Conservation (phyloP, 306 rosid genomes). For the Dicorynia guianensis region DNA sequence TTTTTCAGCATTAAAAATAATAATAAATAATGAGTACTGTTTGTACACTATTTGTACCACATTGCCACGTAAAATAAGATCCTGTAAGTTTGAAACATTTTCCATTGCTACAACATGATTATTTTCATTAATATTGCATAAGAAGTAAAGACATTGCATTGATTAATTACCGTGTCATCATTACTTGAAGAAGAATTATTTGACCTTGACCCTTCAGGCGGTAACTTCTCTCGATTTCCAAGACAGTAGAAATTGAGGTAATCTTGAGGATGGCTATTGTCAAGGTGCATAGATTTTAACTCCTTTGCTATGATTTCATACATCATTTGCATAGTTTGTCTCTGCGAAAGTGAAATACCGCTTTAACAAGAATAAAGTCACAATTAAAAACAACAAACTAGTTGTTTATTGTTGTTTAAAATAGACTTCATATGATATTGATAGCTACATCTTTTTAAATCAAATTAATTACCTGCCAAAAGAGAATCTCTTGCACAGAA, state of each 20-base stretch:
- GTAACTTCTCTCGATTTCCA: slow-evolving; percentile 72
- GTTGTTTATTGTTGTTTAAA: not conserved
- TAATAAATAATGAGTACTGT: too few relatives aligned
- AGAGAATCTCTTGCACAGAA: slow-evolving; percentile 86
- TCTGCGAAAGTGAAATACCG: slow-evolving; percentile 56
- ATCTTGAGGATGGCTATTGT: slow-evolving; percentile 68
- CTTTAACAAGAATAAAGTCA: not conserved
- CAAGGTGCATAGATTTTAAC: slow-evolving; percentile 58
- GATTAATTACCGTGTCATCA: slow-evolving; percentile 66
- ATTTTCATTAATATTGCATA: slow-evolving; percentile 29
- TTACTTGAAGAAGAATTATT: slow-evolving; percentile 35
- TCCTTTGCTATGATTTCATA: slow-evolving; percentile 70
- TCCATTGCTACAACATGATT: slow-evolving; percentile 22
- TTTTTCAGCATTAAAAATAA: too few relatives aligned
- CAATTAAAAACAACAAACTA: not conserved
- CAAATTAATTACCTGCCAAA: slow-evolving; percentile 77
- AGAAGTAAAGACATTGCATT: not conserved
- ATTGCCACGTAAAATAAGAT: not conserved
- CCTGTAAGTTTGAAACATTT: not conserved
- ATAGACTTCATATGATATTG: not conserved
- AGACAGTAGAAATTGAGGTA: slow-evolving; percentile 92
- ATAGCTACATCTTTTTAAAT: not conserved
- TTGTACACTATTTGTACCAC: not conserved
- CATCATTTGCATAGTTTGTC: slow-evolving; percentile 97
- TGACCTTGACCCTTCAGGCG: slow-evolving; percentile 39